Conservation (phyloP, 495 filamentous ascomycete species). For the Hypoxylon trugodes region DNA sequence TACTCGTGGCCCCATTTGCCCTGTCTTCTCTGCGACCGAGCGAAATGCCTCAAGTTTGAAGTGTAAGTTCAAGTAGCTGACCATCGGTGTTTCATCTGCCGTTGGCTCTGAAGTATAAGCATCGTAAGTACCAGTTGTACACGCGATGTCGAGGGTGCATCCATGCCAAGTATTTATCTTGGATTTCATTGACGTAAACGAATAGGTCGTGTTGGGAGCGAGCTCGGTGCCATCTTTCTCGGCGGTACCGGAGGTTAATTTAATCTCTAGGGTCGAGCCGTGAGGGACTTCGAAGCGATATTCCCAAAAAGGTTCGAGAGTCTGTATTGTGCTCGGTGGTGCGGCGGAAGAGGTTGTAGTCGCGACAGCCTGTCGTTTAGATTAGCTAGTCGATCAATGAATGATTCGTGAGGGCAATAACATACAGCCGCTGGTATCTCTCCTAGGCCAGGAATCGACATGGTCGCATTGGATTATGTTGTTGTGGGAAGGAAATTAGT, state of each 20-base stretch:
- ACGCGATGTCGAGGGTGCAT: constrained; percentile 79
- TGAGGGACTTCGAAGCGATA: constrained; percentile 92
- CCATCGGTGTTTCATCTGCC: constrained; percentile 86
- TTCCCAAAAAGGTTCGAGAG: constrained; percentile 67
- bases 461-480: constrained; percentile 16
- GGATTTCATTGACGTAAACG: constrained; percentile 82
- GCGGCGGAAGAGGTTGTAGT: constrained; percentile 35
- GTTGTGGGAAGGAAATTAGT: neutral
- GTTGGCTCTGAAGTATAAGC: constrained; percentile 71
- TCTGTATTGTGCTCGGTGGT: constrained; percentile 36
- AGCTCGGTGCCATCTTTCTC: constrained; percentile 98
- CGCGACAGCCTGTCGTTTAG: constrained; percentile 34
- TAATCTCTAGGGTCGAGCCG: constrained; percentile 62
- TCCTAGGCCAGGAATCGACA: constrained; percentile 63
- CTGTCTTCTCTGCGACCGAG: constrained; percentile 59
- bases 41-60: constrained; percentile 79
- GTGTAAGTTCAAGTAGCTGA: constrained; percentile 84
- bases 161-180: constrained; percentile 93
- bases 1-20: constrained; percentile 74
- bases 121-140: constrained; percentile 54
- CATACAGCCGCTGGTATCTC: constrained; percentile 56
- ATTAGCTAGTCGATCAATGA: constrained; percentile 14
- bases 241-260: constrained; percentile 79
- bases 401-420: neutral
- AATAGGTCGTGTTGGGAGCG: constrained; percentile 79